Conservation (phyloP, 106 monocot genomes). For the Phalaenopsis equestris region DNA sequence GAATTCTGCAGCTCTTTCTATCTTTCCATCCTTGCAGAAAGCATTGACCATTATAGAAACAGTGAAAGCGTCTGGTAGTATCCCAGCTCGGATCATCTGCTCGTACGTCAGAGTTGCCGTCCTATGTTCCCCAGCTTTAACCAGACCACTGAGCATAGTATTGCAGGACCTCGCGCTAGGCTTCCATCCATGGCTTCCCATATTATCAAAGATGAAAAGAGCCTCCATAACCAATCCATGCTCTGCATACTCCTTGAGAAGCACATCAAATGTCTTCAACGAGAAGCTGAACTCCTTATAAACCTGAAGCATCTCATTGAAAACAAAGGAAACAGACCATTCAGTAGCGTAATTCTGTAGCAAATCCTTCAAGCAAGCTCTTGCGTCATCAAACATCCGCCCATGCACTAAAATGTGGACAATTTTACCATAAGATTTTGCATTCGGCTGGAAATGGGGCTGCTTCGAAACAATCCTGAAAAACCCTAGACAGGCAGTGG, state of each 20-base stretch:
- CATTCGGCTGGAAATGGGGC: constrained; percentile 41
- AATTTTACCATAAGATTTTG: constrained; percentile 42
- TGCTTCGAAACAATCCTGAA: constrained; percentile 43
- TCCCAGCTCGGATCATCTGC: constrained; percentile 45
- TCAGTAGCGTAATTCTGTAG: background rate
- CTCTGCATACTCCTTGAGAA: constrained; percentile 58
- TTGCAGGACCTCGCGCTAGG: constrained; percentile 79
- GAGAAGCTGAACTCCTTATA: constrained; percentile 75
- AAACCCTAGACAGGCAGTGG: constrained; percentile 53
- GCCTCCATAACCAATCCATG: constrained; percentile 37
- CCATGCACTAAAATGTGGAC: constrained; percentile 60
- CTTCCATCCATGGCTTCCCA: constrained; percentile 54
- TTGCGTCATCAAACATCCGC: constrained; percentile 47
- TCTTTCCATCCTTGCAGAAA: constrained; percentile 49
- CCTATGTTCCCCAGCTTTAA: constrained; percentile 25
- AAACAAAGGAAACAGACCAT: constrained; percentile 25
- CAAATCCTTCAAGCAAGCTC: constrained; percentile 34
- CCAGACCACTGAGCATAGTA: constrained; percentile 49
- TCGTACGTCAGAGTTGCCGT: constrained; percentile 40
- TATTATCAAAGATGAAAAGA: constrained; percentile 79
- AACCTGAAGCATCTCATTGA: constrained; percentile 45
- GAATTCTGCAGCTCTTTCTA: constrained; percentile 38
- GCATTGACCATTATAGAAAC: constrained; percentile 74
- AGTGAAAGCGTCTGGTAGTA: constrained; percentile 68
- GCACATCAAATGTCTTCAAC: constrained; percentile 63